Base-by-base conservation (phyloP, 495 filamentous ascomycete genomes). In the Aspergillus indologenus region DNA sequence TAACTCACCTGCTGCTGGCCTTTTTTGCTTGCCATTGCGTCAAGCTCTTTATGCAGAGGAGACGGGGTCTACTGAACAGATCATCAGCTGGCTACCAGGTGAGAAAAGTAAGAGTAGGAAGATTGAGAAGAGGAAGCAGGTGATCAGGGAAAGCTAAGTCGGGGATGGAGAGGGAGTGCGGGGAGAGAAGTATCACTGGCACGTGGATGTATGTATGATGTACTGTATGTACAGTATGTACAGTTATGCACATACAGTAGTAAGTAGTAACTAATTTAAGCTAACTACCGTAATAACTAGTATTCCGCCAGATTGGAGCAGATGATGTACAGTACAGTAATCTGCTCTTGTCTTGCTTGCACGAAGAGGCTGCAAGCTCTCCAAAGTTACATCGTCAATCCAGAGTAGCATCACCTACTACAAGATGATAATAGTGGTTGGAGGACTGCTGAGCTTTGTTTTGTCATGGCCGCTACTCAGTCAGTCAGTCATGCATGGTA, bases 1-100 rank as follows among this genome's bases (percentile, higher is more conserved):
- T 29, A 54, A 72, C 84, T 71, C 72, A 91, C 90, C 86, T 92
- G 88, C 58, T 87, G 84, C 60, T 82, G 77, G 61, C 81, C 80
- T 73, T 90, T 91, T 74, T 87, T 92, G 66, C 82, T 70, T 46
- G 71, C 67, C 80, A 83, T 83, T 54, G 48, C 57, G 55, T 44
- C 56, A 46, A 51, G 64, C 45, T 59, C 56, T 31, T 55, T 46
- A 21, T 57, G 62, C 40, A 23, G 50, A 53, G 62, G 67, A 56
- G 54, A 65, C 66, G 57, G 54, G 61, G 59, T 59, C 62, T 62
- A 66, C 55, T 60, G 50, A 61, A 57, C 51, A 57, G 54, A 53
- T 65, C 57, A 69, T 61, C 29, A n/a, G n/a, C n/a, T 29, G 45
- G 54, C 45, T 45, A 53, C 54, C 49, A 14, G 29, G 47, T 56